Evolutionary conservation across 2,329 filamentous ascomycete species (phyloP).

Genomic region (Cytospora piceae): DNA sequence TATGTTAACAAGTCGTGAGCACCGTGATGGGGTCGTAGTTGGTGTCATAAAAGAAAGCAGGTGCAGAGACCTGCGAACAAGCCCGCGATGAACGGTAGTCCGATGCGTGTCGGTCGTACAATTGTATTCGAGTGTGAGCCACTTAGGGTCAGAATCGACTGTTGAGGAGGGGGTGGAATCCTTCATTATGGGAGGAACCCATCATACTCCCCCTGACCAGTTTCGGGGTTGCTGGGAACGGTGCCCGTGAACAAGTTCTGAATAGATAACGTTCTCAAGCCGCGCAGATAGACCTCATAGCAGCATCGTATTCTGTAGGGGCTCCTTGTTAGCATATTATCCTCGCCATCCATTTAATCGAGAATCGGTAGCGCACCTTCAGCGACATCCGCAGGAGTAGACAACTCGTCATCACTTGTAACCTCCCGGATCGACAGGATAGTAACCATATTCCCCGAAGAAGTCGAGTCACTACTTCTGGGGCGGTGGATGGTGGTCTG

Average conservation of each 20-base stretch:
- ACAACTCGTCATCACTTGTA: conserved; percentile 18
- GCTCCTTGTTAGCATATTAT: conserved; percentile 1
- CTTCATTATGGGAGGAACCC: neutral
- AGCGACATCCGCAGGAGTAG: conserved; percentile 2
- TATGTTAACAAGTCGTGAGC: conserved; percentile 13
- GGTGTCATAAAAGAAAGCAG: conserved; percentile 35
- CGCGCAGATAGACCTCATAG: conserved; percentile 16
- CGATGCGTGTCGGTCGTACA: conserved; percentile 30
- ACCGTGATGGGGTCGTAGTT: conserved; percentile 4
- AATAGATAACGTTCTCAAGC: neutral
- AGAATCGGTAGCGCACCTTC: conserved; percentile 4
- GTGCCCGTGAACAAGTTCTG: neutral
- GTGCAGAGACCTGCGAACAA: conserved; percentile 32
- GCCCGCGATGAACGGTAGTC: conserved; percentile 38
- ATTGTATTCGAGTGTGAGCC: conserved; percentile 11
- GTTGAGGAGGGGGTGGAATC: neutral
- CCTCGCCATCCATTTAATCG: neutral
- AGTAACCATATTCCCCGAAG: conserved; percentile 14
- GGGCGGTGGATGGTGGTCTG: conserved; percentile 26
- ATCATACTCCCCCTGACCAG: neutral
- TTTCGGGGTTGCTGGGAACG: neutral
- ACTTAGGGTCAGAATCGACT: neutral
- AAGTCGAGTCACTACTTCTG: neutral
- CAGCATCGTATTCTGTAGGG: conserved; percentile 11
- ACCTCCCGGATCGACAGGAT: conserved; percentile 30